A percentile compares a stretch with the other conserved stretches of the same genome.
Conservation (phyloP, 441 rosid genomes). For the Gossypium davidsonii region DNA sequence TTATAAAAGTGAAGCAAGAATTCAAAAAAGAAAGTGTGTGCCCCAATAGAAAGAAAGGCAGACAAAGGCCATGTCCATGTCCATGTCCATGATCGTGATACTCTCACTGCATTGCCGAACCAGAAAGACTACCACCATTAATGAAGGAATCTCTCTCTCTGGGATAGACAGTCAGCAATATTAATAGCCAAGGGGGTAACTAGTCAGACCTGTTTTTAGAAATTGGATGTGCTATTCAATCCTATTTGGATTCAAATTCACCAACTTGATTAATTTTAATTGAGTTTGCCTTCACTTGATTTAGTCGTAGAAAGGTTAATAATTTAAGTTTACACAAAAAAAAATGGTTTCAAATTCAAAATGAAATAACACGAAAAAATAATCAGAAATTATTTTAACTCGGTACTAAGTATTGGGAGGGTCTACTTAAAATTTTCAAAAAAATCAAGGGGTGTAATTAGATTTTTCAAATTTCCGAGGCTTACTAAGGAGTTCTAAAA, state of each 20-base stretch:
- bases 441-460: no score
- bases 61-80: conserved; percentile 20
- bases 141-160: conserved; percentile 38
- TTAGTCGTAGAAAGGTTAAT: no score
- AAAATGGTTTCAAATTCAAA: no score
- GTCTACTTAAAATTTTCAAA: no score
- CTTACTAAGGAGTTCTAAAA: no score
- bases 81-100: conserved; percentile 26
- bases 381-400: no score
- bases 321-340: no score
- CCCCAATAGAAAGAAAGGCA: conserved; percentile 19
- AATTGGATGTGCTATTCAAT: neutral
- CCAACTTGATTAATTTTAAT: no score
- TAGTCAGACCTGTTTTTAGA: conserved; percentile 9
- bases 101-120: conserved; percentile 20
- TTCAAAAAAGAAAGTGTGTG: conserved; percentile 11
- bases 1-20: neutral
- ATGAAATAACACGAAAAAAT: no score
- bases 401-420: no score
- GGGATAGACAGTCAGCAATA: conserved; percentile 20
- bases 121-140: conserved; percentile 21
- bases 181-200: conserved; percentile 18
- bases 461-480: no score
- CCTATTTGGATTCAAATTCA: neutral
- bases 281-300: no score